phyloP scores from a whole-genome alignment of 805 yeast genomes.

The Jamesozyma jinghongensis region DNA sequence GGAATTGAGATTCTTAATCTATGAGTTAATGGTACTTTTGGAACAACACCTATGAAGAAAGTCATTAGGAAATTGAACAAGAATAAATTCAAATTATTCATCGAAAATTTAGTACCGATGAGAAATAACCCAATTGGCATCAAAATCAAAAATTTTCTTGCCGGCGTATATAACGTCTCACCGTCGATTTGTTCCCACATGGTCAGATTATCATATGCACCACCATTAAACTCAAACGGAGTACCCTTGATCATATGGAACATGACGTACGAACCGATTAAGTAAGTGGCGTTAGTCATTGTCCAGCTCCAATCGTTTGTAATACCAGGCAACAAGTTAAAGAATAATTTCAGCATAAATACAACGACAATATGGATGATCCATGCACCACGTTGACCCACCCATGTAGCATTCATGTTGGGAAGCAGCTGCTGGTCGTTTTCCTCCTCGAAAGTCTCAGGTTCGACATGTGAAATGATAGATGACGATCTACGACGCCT shows the following conservation, averaged over 20 bases:
- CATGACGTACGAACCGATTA: conserved; percentile 88
- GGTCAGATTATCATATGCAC: conserved; percentile 90
- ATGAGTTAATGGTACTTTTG: conserved; percentile 79
- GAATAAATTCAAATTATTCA: conserved; percentile 72
- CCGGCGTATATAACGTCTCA: conserved; percentile 94
- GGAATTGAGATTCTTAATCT: conserved; percentile 61
- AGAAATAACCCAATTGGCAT: conserved; percentile 86
- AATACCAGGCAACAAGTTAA: conserved; percentile 71
- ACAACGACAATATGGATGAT: conserved; percentile 80
- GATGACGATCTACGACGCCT: conserved; percentile 76
- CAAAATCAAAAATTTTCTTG: conserved; percentile 81
- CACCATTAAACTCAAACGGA: conserved; percentile 92
- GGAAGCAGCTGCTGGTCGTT: conserved; percentile 85
- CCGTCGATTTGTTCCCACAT: conserved; percentile 98
- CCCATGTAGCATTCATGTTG: conserved; percentile 93
- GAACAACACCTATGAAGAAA: conserved; percentile 79
- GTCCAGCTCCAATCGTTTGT: conserved; percentile 83
- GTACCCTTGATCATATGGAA: conserved; percentile 95
- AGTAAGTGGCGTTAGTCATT: conserved; percentile 80
- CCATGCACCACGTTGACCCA: conserved; percentile 95
- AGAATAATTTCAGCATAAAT: conserved; percentile 59
- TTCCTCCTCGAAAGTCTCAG: conserved; percentile 84
- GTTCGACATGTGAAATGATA: conserved; percentile 82
- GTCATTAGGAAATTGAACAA: conserved; percentile 63
- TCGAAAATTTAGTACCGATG: conserved; percentile 81